Evolutionary conservation across 1,139 yeast species (phyloP).

Genomic region (Taphrina pruni): DNA sequence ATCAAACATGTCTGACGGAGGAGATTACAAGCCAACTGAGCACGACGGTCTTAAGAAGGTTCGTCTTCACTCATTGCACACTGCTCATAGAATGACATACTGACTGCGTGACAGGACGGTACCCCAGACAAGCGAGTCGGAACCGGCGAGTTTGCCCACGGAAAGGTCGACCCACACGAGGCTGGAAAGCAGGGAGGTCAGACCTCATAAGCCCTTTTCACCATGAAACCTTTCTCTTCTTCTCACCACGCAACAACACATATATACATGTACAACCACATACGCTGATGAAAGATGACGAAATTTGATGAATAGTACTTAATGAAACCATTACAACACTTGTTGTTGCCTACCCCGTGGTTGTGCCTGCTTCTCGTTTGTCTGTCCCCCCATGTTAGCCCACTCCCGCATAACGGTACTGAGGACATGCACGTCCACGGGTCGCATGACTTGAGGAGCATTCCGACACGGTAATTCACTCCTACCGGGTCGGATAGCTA

Average conservation of each 20-base stretch:
- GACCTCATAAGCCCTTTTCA: constrained; percentile 24
- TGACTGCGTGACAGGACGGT: constrained; percentile 28
- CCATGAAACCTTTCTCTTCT: neutral
- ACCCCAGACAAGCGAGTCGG: constrained; percentile 42
- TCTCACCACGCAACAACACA: too few species aligned
- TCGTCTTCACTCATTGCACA: neutral
- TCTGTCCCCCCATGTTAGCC: neutral
- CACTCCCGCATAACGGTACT: neutral
- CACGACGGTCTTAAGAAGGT: constrained; percentile 38
- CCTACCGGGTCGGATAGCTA: too few species aligned
- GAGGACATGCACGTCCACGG: too few species aligned
- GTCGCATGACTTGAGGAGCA: too few species aligned
- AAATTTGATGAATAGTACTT: constrained; percentile 3
- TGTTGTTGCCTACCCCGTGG: too few species aligned
- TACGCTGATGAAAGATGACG: neutral
- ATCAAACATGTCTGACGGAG: constrained; percentile 40
- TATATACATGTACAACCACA: neutral
- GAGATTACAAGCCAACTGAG: constrained; percentile 41
- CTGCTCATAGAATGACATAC: neutral
- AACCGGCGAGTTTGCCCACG: constrained; percentile 40
- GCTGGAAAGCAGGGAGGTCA: constrained; percentile 39
- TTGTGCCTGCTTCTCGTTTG: neutral
- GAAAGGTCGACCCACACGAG: constrained; percentile 40
- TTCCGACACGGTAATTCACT: too few species aligned
- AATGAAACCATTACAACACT: neutral